These are phyloP conservation scores for Cercospora canescens DNA, from an alignment of 2,329 filamentous ascomycete species.

Conservation along the genomic window DNA sequence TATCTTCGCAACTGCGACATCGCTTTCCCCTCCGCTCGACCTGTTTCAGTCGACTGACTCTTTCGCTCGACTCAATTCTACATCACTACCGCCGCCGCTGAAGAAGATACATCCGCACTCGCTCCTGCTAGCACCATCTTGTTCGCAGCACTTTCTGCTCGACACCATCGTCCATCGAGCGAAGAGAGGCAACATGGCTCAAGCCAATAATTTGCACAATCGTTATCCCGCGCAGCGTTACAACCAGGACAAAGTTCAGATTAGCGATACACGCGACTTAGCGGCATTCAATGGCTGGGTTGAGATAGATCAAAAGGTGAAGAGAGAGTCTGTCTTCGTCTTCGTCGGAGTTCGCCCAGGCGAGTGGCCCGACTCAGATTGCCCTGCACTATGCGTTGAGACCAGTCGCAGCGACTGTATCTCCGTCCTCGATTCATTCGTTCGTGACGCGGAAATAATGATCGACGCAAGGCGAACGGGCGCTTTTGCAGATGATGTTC, in stretches of 20 bases:
- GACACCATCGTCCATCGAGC: too few relatives aligned
- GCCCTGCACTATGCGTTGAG: not conserved
- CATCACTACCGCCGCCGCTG: too few relatives aligned
- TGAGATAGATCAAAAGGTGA: not conserved
- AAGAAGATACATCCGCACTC: too few relatives aligned
- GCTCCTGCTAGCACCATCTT: too few relatives aligned
- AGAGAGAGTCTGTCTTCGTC: not conserved
- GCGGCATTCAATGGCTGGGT: not conserved
- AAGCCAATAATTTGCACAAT: too few relatives aligned
- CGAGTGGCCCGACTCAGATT: not conserved
- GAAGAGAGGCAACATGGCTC: too few relatives aligned
- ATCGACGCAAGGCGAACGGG: not conserved
- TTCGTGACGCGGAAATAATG: not conserved
- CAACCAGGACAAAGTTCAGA: not conserved
- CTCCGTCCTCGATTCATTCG: not conserved
- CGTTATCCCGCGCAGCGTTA: too few relatives aligned
- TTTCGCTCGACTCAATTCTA: too few relatives aligned
- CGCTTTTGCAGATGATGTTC: not conserved
- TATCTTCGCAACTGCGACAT: too few relatives aligned
- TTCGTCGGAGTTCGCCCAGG: not conserved
- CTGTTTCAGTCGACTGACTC: too few relatives aligned
- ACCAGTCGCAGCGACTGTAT: not conserved
- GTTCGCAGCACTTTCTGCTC: too few relatives aligned
- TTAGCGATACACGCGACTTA: not conserved
- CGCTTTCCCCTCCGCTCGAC: too few relatives aligned